Conservation (phyloP, 192 early-diverging fungal species). For the Backusella morwellensis region DNA sequence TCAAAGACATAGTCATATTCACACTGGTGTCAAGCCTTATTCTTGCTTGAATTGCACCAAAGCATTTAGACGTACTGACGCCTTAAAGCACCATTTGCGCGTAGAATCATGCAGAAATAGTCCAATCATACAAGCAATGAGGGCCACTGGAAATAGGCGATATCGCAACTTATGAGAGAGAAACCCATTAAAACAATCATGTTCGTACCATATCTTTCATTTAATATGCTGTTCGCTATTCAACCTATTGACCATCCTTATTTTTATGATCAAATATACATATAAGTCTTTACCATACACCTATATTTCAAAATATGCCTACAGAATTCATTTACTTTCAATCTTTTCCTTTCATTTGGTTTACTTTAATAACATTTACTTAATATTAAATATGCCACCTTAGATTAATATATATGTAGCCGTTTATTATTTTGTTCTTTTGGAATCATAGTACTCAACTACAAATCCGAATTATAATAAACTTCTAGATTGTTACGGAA, state of each 20-base stretch:
- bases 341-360: no score
- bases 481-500: neutral
- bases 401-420: no score
- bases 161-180: constrained; percentile 1
- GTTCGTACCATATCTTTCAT: neutral
- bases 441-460: no score
- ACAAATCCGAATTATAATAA: no score
- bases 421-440: no score
- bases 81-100: constrained; percentile 65
- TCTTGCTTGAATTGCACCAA: constrained; percentile 62
- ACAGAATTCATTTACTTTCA: no score
- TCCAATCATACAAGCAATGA: constrained; percentile 26
- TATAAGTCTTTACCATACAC: no score
- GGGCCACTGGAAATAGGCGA: constrained; percentile 15
- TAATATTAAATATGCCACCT: no score
- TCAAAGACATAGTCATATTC: constrained; percentile 63
- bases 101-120: constrained; percentile 21
- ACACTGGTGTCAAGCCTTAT: constrained; percentile 67
- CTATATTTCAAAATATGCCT: no score
- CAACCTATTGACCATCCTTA: no score
- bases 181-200: neutral
- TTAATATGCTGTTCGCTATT: neutral
- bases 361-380: no score
- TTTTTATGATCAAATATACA: no score
- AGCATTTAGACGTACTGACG: constrained; percentile 75